Evolutionary conservation across 2,329 filamentous ascomycete genomes (phyloP).

Genomic region (Trichoderma sp.): DNA sequence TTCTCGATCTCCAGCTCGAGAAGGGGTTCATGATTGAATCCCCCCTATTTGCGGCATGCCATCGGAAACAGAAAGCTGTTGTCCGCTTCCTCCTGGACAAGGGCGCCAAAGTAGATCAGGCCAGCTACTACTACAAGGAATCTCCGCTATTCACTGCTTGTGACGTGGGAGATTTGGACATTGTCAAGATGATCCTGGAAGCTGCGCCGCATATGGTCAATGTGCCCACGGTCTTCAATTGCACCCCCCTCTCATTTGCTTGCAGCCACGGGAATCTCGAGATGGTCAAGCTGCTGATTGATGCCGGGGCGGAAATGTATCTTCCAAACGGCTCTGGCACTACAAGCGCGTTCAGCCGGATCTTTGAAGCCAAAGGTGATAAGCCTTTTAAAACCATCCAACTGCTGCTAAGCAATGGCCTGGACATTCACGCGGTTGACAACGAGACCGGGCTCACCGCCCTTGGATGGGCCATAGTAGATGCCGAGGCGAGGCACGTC

Average conservation of each 20-base stretch:
- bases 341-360: conserved; percentile 19
- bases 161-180: conserved; percentile 16
- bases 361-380: conserved; percentile 11
- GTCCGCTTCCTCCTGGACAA: conserved; percentile 23
- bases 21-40: conserved; percentile 20
- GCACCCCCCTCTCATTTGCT: conserved; percentile 23
- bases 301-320: conserved; percentile 23
- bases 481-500: conserved; percentile 21
- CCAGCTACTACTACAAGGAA: conserved; percentile 19
- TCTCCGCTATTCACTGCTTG: conserved; percentile 25
- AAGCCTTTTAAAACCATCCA: conserved; percentile 20
- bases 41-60: conserved; percentile 23
- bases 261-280: conserved; percentile 19
- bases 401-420: conserved; percentile 22
- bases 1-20: conserved; percentile 23
- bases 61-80: conserved; percentile 15
- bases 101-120: conserved; percentile 21
- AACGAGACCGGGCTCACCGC: conserved; percentile 20
- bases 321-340: not conserved
- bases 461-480: conserved; percentile 22
- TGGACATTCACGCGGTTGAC: conserved; percentile 23
- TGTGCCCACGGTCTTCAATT: conserved; percentile 7
- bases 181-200: conserved; percentile 22
- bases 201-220: conserved; percentile 24
- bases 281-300: conserved; percentile 22